These are phyloP conservation scores for Penicillium atrosanguineum DNA, from an alignment of 495 filamentous ascomycete genomes.

Conservation along the genomic window DNA sequence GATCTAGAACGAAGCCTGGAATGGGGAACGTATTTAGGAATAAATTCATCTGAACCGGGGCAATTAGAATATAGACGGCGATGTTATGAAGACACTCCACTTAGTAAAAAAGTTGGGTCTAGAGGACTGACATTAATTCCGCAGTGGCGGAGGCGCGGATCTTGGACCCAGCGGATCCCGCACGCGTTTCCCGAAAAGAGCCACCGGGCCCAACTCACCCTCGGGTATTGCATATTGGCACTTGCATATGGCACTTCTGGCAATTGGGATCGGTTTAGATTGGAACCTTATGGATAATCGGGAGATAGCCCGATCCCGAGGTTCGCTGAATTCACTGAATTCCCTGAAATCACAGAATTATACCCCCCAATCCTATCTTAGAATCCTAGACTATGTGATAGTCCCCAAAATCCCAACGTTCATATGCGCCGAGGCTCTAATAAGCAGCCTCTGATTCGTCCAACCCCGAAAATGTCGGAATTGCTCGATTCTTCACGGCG, in stretches of 20 bases:
- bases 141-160: constrained; percentile 2
- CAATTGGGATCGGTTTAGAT: neutral
- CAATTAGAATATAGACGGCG: no score
- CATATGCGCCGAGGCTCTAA: constrained; percentile 19
- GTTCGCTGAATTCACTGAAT: neutral
- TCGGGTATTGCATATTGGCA: neutral
- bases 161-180: constrained; percentile 14
- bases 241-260: neutral
- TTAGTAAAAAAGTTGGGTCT: no score
- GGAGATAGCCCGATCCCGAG: constrained; percentile 1
- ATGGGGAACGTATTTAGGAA: no score
- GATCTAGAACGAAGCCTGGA: no score
- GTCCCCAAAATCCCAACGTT: neutral
- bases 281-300: neutral
- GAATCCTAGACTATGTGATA: neutral
- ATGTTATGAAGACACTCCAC: no score
- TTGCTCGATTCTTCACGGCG: neutral
- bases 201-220: neutral
- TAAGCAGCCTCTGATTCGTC: constrained; percentile 32
- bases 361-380: neutral
- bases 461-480: neutral
- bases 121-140: neutral
- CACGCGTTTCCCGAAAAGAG: constrained; percentile 11
- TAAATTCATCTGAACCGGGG: no score
- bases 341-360: neutral